Conservation (phyloP, 768 basidiomycete species). For the Hericium erinaceus region DNA sequence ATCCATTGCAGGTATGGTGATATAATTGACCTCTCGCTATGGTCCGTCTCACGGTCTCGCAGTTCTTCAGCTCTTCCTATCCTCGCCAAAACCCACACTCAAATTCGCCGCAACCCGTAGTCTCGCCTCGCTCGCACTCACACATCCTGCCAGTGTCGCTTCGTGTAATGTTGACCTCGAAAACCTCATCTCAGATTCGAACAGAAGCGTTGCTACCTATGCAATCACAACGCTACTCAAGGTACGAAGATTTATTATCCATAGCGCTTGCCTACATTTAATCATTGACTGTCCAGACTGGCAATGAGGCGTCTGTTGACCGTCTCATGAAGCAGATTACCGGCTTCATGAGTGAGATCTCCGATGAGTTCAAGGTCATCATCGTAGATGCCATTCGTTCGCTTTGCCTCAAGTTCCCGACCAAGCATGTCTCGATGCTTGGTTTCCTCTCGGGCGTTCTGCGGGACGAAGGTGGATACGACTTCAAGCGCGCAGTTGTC, state of each 20-base stretch:
- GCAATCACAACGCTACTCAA: conserved; percentile 98
- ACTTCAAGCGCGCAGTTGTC: conserved; percentile 98
- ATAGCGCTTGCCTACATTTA: not conserved
- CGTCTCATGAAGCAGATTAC: conserved; percentile 99
- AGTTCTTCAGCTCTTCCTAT: conserved; percentile 94
- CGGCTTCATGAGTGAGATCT: conserved; percentile 98
- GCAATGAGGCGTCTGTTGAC: conserved; percentile 98
- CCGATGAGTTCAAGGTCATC: conserved; percentile 99
- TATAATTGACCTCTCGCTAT: not conserved
- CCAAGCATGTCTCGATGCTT: conserved; percentile 95
- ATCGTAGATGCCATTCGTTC: conserved; percentile 98
- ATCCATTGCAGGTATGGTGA: conserved; percentile 71
- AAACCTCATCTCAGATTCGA: conserved; percentile 89
- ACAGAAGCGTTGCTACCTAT: conserved; percentile 95
- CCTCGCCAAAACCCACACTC: conserved; percentile 88
- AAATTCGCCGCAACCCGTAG: conserved; percentile 98
- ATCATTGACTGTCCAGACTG: conserved; percentile 52
- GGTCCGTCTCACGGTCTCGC: conserved; percentile 1
- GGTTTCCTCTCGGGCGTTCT: conserved; percentile 94
- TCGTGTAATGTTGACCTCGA: conserved; percentile 95
- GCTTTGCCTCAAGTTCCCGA: conserved; percentile 96
- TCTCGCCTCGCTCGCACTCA: conserved; percentile 78
- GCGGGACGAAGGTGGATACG: conserved; percentile 97
- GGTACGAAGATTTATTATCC: conserved; percentile 34
- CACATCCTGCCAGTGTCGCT: conserved; percentile 79